Base-by-base conservation (phyloP, 1,139 yeast species). In the Geotrichum restrictum region DNA sequence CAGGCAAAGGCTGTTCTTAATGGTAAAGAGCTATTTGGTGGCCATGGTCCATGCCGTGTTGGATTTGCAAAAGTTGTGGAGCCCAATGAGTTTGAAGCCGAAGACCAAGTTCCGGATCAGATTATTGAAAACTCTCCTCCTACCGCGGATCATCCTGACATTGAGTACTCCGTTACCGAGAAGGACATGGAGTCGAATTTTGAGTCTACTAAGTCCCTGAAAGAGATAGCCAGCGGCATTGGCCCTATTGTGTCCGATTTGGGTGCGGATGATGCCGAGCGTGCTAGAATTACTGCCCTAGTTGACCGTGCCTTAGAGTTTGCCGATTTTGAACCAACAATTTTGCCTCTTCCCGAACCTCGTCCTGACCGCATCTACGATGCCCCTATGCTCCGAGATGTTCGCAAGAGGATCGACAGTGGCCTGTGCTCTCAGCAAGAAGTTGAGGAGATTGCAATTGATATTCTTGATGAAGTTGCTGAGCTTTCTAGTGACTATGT, bases 401-500 rank as follows among this genome's bases (percentile, higher is more conserved):
- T 79, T 40, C 71, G 83, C 40, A 78, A 79, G 59, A 70, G 72
- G 47, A 67, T 79, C 43, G 83, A 79, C 60, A 64, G 69, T 39
- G 75, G 75, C 33, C 62, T 63, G 19, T 64, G 74, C 52, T 56
- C 74, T 1, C 71, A 70, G 45, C 65, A 75, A 19, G 95, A 88
- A 59, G 76, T 89, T 51, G 97, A 91, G 65, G 93, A 83, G 58
- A 73, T 89, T 49, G 89, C 95, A 11, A 67, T 88, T 49, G 87
- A 89, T 4, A 87, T 93, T 93, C 72, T 88, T 59, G 85, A 82
- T 59, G 98, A 93, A 68, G 77, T 94, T 57, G 96, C 98, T 1
- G 96, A 88, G 65, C 75, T 93, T 53, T 82, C 96, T 41, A 83
- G 93, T 57, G 98, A 93, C 68, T 93, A 93, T 65, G 75, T 94